Evolutionary conservation across 2,329 filamentous ascomycete species (phyloP).

Genomic region (Neoscytalidium dimidiatum): DNA sequence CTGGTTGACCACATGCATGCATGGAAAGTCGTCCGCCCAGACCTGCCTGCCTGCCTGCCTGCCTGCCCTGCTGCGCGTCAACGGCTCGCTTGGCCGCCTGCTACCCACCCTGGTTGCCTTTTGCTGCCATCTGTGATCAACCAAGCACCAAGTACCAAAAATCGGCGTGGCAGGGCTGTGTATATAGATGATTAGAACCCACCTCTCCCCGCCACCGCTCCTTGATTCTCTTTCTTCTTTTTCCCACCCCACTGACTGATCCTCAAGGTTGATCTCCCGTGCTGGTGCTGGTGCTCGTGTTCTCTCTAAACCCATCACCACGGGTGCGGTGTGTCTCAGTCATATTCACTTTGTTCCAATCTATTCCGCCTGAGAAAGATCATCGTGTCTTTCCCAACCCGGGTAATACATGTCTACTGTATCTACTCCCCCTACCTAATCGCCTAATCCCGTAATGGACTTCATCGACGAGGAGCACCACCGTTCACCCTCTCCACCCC

Average conservation of each 20-base stretch:
- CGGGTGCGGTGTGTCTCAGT: slow-evolving; percentile 2
- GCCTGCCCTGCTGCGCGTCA: background rate
- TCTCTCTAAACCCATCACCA: background rate
- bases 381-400: background rate
- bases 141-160: too few relatives aligned
- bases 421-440: too few relatives aligned
- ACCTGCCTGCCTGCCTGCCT: too few relatives aligned
- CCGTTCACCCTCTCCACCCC: slow-evolving; percentile 14
- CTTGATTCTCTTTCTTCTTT: background rate
- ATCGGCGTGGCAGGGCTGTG: slow-evolving; percentile 11
- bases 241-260: background rate
- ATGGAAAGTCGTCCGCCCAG: background rate
- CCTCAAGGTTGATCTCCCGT: background rate
- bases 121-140: background rate
- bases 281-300: slow-evolving; percentile 1
- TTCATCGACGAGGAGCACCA: background rate
- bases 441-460: background rate
- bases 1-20: background rate
- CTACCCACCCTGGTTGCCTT: too few relatives aligned
- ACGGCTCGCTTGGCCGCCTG: background rate
- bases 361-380: background rate
- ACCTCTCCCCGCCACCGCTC: slow-evolving; percentile 6
- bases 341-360: background rate
- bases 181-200: slow-evolving; percentile 13
- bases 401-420: background rate